Percentiles rank a stretch among this genome's conserved stretches.
These are phyloP conservation scores for Chaetoscypha palmicola DNA, from an alignment of 2,329 filamentous ascomycete species.

Conservation along the genomic window DNA sequence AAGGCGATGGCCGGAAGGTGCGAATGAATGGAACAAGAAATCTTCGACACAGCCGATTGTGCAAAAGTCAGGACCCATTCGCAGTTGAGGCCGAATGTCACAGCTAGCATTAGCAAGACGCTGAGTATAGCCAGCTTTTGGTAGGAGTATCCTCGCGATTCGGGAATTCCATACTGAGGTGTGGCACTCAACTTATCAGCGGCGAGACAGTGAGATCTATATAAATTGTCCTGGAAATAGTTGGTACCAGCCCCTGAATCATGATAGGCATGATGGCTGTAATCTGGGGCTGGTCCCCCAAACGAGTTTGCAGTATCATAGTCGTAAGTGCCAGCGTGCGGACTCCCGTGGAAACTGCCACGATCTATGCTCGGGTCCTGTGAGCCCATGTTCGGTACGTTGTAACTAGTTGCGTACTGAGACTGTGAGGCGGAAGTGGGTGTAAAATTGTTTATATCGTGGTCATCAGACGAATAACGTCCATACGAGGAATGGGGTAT, in stretches of 20 bases:
- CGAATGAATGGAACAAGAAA: conserved; percentile 30
- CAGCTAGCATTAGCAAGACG: conserved; percentile 3
- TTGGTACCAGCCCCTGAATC: neutral
- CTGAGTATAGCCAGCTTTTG: conserved; percentile 2
- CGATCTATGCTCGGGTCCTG: conserved; percentile 3
- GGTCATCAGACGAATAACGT: conserved; percentile 15
- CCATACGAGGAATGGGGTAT: conserved; percentile 13
- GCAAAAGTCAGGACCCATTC: conserved; percentile 8
- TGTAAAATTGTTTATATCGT: conserved; percentile 8
- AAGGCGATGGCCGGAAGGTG: conserved; percentile 22
- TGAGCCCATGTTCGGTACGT: neutral
- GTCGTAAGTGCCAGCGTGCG: conserved; percentile 5
- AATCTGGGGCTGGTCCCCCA: conserved; percentile 1
- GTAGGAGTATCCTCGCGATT: neutral
- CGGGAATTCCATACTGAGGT: neutral
- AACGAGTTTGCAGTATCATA: neutral
- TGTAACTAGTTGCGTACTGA: conserved; percentile 5
- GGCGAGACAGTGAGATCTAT: neutral
- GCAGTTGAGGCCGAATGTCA: conserved; percentile 11
- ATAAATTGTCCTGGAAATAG: conserved; percentile 6
- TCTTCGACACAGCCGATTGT: neutral
- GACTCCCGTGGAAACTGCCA: conserved; percentile 5
- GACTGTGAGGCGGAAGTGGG: conserved; percentile 8
- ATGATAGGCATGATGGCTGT: conserved; percentile 4
- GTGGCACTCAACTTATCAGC: neutral